Conservation (phyloP, 2,329 filamentous ascomycete species). For the Corinectria fuckeliana region DNA sequence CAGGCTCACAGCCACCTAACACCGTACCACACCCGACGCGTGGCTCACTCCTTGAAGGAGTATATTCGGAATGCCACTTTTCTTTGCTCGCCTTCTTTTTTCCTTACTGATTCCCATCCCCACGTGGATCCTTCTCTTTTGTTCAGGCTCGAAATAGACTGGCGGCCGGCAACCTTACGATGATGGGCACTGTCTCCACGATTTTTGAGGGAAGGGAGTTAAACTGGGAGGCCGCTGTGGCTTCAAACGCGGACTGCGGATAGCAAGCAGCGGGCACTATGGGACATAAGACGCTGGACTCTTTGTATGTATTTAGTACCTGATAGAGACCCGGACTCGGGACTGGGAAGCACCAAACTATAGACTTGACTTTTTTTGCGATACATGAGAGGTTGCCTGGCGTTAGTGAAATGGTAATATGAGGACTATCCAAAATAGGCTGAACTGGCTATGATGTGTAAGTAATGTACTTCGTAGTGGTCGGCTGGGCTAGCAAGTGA, state of each 20-base stretch:
- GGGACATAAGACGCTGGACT: conserved; percentile 37
- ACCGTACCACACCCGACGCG: conserved; percentile 16
- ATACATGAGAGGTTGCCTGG: too few species aligned
- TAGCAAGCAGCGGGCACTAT: conserved; percentile 31
- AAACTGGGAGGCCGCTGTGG: conserved; percentile 32
- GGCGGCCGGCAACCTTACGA: conserved; percentile 38
- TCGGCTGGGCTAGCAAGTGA: conserved; percentile 10
- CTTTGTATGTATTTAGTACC: conserved; percentile 36
- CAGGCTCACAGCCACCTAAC: conserved; percentile 33
- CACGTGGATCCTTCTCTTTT: conserved; percentile 33
- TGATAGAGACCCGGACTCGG: conserved; percentile 36
- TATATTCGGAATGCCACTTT: conserved; percentile 30
- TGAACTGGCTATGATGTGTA: conserved; percentile 6
- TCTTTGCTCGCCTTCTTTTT: conserved; percentile 15
- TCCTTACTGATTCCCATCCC: conserved; percentile 32
- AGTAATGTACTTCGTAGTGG: neutral
- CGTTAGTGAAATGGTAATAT: too few species aligned
- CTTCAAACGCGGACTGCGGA: conserved; percentile 22
- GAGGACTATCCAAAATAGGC: neutral
- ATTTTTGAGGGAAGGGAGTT: conserved; percentile 38
- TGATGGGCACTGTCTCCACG: conserved; percentile 37
- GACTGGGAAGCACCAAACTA: conserved; percentile 27
- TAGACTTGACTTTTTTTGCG: conserved; percentile 34
- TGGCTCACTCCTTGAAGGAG: conserved; percentile 38
- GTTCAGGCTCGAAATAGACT: conserved; percentile 40